phyloP scores from a whole-genome alignment of 768 basidiomycete genomes.

The Serendipita sp. region DNA sequence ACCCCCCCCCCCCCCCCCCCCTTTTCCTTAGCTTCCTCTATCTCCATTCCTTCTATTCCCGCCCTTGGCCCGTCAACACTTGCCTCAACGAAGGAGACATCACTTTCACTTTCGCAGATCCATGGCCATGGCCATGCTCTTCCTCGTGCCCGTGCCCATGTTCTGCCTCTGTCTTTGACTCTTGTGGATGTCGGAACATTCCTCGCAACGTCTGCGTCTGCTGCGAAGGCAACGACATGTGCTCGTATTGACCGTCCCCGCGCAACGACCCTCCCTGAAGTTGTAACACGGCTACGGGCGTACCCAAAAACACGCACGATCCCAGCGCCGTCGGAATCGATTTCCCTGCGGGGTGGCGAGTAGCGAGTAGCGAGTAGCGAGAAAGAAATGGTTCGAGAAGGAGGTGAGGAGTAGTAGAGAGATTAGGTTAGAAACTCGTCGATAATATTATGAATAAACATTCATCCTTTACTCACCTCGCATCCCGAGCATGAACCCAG shows the following conservation, averaged over 20 bases:
- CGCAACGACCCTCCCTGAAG: neutral
- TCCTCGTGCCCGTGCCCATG: neutral
- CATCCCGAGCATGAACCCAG: slow-evolving; percentile 1
- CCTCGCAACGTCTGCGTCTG: neutral
- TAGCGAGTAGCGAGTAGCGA: neutral
- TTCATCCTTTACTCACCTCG: neutral
- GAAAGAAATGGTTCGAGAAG: neutral
- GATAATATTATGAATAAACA: too few species aligned
- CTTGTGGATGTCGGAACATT: neutral
- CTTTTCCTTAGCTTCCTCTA: too few species aligned
- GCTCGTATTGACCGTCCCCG: neutral
- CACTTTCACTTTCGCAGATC: neutral
- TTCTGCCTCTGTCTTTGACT: neutral
- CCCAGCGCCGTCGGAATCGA: neutral
- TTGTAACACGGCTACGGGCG: neutral
- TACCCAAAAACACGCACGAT: neutral
- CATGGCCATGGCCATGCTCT: neutral
- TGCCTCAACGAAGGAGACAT: neutral
- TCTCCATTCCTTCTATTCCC: too few species aligned
- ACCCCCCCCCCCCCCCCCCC: too few species aligned
- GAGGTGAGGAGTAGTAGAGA: too few species aligned
- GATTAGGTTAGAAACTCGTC: too few species aligned
- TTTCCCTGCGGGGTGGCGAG: neutral
- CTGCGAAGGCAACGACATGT: neutral
- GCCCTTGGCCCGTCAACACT: too few species aligned